Percentiles rank a stretch among this genome's conserved stretches.
phyloP scores from a whole-genome alignment of 2,329 filamentous ascomycete genomes.

The Sporothrix brasiliensis region DNA sequence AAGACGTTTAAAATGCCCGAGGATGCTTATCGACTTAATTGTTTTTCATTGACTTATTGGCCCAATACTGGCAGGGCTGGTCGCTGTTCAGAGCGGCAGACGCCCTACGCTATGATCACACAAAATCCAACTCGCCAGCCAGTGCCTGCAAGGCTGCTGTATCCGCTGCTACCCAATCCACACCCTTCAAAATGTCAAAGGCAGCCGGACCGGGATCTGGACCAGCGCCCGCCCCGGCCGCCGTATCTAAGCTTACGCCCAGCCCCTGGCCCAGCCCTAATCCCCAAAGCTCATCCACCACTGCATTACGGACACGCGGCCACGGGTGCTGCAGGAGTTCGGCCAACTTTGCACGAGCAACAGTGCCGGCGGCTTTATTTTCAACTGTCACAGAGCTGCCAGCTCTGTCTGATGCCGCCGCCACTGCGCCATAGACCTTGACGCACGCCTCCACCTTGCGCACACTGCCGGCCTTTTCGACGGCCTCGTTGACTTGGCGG shows the following conservation, averaged over 20 bases:
- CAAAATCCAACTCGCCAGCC: conserved; percentile 47
- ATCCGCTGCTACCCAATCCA: conserved; percentile 62
- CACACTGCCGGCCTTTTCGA: conserved; percentile 81
- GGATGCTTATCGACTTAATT: background rate
- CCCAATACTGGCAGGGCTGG: background rate
- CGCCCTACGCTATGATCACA: background rate
- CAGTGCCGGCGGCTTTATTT: conserved; percentile 48
- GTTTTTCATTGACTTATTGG: background rate
- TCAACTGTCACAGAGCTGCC: conserved; percentile 28
- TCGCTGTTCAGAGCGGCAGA: background rate
- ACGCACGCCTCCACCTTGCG: conserved; percentile 79
- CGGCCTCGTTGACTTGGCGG: conserved; percentile 71
- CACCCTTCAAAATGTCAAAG: conserved; percentile 48
- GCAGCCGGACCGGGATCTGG: background rate
- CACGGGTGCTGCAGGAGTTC: conserved; percentile 80
- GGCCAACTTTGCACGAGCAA: conserved; percentile 68
- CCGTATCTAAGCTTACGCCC: conserved; percentile 35
- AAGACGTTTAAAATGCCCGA: background rate
- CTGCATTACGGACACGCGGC: conserved; percentile 67
- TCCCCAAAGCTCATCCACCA: conserved; percentile 64
- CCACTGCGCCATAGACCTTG: conserved; percentile 75
- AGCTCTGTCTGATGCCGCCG: conserved; percentile 47
- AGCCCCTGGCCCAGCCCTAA: conserved; percentile 41
- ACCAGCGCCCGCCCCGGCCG: background rate
- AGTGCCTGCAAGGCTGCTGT: conserved; percentile 51